phyloP scores from a whole-genome alignment of 2,329 filamentous ascomycete species.

The Trichophyton rubrum region DNA sequence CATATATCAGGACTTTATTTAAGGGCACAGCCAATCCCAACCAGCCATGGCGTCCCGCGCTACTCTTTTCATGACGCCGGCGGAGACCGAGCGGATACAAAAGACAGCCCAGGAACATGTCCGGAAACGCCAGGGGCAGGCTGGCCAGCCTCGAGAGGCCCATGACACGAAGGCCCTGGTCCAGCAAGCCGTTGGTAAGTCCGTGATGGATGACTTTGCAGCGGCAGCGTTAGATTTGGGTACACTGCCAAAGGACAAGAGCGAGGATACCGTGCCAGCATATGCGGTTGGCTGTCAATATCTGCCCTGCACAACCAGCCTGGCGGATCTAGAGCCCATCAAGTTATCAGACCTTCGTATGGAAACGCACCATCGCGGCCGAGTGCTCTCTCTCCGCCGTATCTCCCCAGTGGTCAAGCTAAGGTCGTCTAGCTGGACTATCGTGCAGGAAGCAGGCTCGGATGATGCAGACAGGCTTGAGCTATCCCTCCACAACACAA shows the following conservation, averaged over 20 bases:
- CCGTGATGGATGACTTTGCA: constrained; percentile 2
- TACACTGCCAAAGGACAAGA: neutral
- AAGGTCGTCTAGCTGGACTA: neutral
- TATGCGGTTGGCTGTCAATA: neutral
- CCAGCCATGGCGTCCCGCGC: neutral
- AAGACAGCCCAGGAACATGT: neutral
- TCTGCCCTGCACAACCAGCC: neutral
- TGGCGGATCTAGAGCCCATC: neutral
- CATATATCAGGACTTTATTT: neutral
- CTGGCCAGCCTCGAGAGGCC: neutral
- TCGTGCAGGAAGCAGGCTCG: neutral
- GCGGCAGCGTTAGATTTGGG: neutral
- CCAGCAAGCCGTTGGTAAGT: neutral
- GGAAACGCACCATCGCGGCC: neutral
- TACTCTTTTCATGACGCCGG: neutral
- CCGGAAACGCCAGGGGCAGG: neutral
- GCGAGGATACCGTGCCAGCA: neutral
- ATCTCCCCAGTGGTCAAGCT: constrained; percentile 1
- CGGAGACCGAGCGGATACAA: neutral
- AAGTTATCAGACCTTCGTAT: neutral
- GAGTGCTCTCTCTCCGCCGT: neutral
- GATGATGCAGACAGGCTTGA: neutral
- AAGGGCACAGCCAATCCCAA: neutral
- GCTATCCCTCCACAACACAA: neutral
- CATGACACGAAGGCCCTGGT: neutral